phyloP scores from a whole-genome alignment of 352 stramenopile species.

The Phytophthora sp. region DNA sequence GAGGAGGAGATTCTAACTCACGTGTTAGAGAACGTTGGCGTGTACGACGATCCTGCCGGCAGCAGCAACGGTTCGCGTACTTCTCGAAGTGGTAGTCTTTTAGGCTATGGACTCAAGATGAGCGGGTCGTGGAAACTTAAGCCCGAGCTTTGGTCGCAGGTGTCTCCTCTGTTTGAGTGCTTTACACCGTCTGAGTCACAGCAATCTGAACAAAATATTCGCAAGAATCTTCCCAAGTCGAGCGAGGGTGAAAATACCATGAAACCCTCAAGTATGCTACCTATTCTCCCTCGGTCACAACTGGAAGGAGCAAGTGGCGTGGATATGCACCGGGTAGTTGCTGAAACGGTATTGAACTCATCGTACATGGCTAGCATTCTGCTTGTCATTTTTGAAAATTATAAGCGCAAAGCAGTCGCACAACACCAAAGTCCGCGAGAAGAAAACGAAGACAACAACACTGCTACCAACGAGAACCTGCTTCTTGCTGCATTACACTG shows the following conservation, averaged over 20 bases:
- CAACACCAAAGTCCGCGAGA: neutral
- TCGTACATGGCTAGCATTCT: conserved; percentile 48
- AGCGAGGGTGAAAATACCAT: conserved; percentile 2
- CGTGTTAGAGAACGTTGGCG: conserved; percentile 64
- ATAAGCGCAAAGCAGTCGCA: conserved; percentile 12
- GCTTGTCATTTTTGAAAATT: conserved; percentile 53
- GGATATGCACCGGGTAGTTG: conserved; percentile 40
- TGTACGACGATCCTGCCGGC: conserved; percentile 57
- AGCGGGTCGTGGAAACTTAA: conserved; percentile 72
- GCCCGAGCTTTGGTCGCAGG: conserved; percentile 50
- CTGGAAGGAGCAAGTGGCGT: conserved; percentile 16
- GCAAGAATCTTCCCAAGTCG: conserved; percentile 38
- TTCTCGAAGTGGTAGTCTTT: conserved; percentile 31
- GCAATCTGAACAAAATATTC: conserved; percentile 77
- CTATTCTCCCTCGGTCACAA: conserved; percentile 35
- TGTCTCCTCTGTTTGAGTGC: conserved; percentile 77
- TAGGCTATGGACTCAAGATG: conserved; percentile 74
- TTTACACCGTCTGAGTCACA: conserved; percentile 79
- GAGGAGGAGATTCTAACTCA: conserved; percentile 82
- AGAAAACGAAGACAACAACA: conserved; percentile 3
- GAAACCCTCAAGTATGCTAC: conserved; percentile 24
- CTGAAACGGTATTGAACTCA: conserved; percentile 58
- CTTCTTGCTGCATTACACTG: conserved; percentile 59
- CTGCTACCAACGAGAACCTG: conserved; percentile 51
- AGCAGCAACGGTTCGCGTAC: conserved; percentile 21